Conservation (phyloP, 371 early-diverging fungal species). For the Apophysomyces sp. region DNA sequence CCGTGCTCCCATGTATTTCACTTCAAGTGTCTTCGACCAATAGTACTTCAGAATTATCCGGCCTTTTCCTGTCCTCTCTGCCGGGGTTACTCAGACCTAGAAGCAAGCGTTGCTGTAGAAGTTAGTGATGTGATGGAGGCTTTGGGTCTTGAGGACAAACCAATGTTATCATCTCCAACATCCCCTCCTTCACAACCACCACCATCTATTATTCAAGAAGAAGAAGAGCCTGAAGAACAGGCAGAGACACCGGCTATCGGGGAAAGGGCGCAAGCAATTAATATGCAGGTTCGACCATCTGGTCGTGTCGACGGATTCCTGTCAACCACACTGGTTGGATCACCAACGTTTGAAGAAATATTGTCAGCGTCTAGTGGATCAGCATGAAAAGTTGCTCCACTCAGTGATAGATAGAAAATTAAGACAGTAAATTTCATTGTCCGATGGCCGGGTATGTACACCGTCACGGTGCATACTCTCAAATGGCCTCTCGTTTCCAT, state of each 20-base stretch:
- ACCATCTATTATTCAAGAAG: conserved; percentile 5
- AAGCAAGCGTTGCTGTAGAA: conserved; percentile 75
- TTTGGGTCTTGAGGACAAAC: conserved; percentile 14
- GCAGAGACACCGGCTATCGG: not conserved
- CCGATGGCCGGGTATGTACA: not conserved
- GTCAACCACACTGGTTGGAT: conserved; percentile 34
- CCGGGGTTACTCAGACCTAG: conserved; percentile 91
- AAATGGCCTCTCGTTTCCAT: not conserved
- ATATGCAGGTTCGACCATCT: conserved; percentile 7
- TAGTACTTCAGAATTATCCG: conserved; percentile 63
- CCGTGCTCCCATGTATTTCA: conserved; percentile 98
- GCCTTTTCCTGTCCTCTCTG: conserved; percentile 95
- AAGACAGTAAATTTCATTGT: not conserved
- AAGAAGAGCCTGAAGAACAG: not conserved
- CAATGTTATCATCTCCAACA: not conserved
- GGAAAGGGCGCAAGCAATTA: not conserved
- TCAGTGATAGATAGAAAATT: too few species aligned
- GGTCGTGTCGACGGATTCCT: conserved; percentile 21
- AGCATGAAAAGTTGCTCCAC: too few species aligned
- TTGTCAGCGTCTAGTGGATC: conserved; percentile 9
- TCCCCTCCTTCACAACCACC: not conserved
- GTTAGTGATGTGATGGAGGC: conserved; percentile 56
- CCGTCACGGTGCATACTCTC: not conserved
- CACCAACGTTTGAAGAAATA: conserved; percentile 23
- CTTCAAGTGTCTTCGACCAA: conserved; percentile 86